Base-by-base conservation (phyloP, 805 yeast species). In the Sugiyamaella valdiviana region DNA sequence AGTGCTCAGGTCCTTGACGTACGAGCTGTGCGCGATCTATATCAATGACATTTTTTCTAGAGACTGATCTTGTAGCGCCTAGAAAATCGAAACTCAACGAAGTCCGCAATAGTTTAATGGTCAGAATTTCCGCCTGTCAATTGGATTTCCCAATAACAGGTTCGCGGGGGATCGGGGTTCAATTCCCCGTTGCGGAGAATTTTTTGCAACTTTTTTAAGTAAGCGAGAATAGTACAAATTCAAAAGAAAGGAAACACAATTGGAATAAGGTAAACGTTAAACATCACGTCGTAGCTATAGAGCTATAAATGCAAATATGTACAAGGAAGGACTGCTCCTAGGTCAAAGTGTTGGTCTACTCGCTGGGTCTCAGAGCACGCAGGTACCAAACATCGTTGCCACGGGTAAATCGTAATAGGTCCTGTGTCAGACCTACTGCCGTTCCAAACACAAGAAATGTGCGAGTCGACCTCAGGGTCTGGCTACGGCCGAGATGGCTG, bases 321-420 rank as follows among this genome's bases (percentile, higher is more conserved):
- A 26, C 32, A 26, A 3, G 32, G 32, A n/a, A 2, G 9, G 9
- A 10, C 14, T 12, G 9, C 26, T 6, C 26, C 9, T 9, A 23
- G 26, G 26, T 23, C 26, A 9, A 7, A n/a, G 14, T 5, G 9
- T n/a, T 26, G 9, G 6, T 4, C 32, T 26, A 26, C 32, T 26
- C 32, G 32, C n/a, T 6, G 14, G 32, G 32, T n/a, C 32, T 12
- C 14, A 26, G 14, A 10, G 32, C 9, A 12, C 32, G 67, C 44
- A 78, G 49, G 56, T 84, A 84, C 91, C 93, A 85, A 6, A 82
- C 72, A 39, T 72, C 64, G 2, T 82, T 85, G 5, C 86, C 86
- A 56, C 83, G 69, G 1, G 66, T 49, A 55, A 71, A 76, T 26
- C 82, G 73, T 56, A 83, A 61, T 3, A 71, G 63, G 63, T 87